Evolutionary conservation across 257 asterid species (phyloP).

Genomic region (Solanum paucissectum): DNA sequence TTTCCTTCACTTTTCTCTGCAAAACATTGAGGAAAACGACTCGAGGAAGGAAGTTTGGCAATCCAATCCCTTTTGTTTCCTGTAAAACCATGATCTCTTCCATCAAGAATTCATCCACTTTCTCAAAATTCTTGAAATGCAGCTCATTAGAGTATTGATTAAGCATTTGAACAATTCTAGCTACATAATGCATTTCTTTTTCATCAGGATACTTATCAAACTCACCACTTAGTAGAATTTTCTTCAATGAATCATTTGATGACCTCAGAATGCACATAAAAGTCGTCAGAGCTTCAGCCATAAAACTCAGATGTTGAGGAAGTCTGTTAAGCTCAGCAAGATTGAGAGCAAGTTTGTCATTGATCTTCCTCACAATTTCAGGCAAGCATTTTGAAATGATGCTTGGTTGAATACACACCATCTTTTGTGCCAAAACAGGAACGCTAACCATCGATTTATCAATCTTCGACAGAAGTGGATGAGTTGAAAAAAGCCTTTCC

Average conservation of each 20-base stretch:
- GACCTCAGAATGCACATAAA: neutral
- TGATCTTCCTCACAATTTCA: neutral
- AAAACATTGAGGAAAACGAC: neutral
- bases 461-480: neutral
- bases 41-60: neutral
- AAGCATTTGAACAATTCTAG: conserved; percentile 1
- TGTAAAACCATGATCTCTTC: neutral
- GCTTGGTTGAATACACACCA: neutral
- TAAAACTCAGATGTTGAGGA: neutral
- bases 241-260: neutral
- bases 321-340: neutral
- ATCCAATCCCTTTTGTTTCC: neutral
- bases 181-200: neutral
- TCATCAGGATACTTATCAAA: conserved; percentile 6
- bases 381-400: neutral
- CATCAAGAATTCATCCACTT: neutral
- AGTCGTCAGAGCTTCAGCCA: neutral
- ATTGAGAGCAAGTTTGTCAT: neutral
- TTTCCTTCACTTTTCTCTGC: neutral
- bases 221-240: neutral
- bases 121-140: neutral
- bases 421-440: neutral
- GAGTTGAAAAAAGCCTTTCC: neutral
- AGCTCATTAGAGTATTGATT: neutral
- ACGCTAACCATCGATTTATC: neutral